Evolutionary conservation across 108 stramenopile species (phyloP), one percentile per base, ranked within the genome.

Genomic region (Bacterosira constricta): DNA sequence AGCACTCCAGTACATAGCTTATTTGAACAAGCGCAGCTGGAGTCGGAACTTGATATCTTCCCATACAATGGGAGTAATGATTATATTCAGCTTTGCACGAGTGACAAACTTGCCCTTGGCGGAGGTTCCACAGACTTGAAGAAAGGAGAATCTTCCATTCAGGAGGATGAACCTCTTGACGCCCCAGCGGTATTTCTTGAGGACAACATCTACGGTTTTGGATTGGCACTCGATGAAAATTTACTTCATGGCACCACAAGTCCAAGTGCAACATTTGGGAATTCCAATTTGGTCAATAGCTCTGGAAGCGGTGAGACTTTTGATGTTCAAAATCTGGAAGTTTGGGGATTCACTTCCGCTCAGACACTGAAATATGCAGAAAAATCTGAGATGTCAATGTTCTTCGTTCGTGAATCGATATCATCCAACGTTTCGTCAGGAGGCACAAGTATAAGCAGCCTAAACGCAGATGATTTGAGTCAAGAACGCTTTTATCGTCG

Each of bases 31-130:
- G 89, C 89, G 0, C 79, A 82, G 26, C 31, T 85, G 32, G 92
- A 93, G 61, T 84, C 80, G 10, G 89, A 93, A 49, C 88, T 93
- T 55, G 88, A 93, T 68, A 85, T 93, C 8, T 93, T 74, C 60
- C 85, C 89, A 10, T 89, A 81, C 46, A 87, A 87, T 51, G 90
- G 92, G 17, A 53, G 44, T 50, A 90, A 90, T 59, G 73, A 86
- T 56, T 67, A 79, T 21, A 69, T 83, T 31, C 92, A 93, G 61
- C 80, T 87, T 38, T 90, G 89, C 57, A 87, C 87, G 1, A 70
- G 71, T 10, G 84, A 88, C 52, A 85, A 82, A 38, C 53, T 93
- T 30, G 92, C 85, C 4, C 71, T 93, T 21, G 92, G 92, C 9
- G 89, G 89, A 8, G 92, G 92, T 29, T 50, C 54, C n/a, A 17